Conservation (phyloP, 306 rosid species). For the Castanea crenata region DNA sequence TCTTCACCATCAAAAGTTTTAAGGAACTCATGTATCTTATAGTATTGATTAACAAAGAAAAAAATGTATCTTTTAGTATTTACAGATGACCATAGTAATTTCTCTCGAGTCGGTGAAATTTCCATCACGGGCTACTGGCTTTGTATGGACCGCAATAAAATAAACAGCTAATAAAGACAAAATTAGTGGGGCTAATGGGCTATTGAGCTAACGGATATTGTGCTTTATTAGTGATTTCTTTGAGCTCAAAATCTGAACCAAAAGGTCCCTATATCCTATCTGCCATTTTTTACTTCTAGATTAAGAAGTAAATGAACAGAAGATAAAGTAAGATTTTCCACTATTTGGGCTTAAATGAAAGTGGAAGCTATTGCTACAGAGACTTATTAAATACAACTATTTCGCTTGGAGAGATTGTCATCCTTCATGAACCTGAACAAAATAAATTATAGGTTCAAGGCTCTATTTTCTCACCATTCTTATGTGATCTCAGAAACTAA, state of each 20-base stretch:
- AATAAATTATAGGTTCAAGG: neutral
- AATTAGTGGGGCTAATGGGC: neutral
- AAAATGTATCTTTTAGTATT: neutral
- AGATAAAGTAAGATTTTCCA: constrained; percentile 5
- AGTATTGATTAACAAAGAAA: too few species aligned
- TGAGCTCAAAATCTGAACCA: constrained; percentile 1
- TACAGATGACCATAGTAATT: neutral
- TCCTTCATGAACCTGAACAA: constrained; percentile 4
- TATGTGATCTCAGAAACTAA: constrained; percentile 16
- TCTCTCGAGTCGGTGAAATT: neutral
- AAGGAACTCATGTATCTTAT: too few species aligned
- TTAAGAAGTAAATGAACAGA: constrained; percentile 9
- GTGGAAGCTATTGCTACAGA: constrained; percentile 26
- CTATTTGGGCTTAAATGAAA: neutral
- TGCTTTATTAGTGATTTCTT: neutral
- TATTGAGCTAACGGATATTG: neutral
- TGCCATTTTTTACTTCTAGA: constrained; percentile 5
- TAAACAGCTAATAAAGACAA: neutral
- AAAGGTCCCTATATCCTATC: constrained; percentile 1
- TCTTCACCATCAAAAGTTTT: too few species aligned
- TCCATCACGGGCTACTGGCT: neutral
- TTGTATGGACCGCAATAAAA: constrained; percentile 8
- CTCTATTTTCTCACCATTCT: neutral
- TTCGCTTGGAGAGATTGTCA: neutral
- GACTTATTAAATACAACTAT: constrained; percentile 3